These are phyloP conservation scores for Haplosporangium gracile DNA, from an alignment of 192 early-diverging fungal species.

Conservation along the genomic window DNA sequence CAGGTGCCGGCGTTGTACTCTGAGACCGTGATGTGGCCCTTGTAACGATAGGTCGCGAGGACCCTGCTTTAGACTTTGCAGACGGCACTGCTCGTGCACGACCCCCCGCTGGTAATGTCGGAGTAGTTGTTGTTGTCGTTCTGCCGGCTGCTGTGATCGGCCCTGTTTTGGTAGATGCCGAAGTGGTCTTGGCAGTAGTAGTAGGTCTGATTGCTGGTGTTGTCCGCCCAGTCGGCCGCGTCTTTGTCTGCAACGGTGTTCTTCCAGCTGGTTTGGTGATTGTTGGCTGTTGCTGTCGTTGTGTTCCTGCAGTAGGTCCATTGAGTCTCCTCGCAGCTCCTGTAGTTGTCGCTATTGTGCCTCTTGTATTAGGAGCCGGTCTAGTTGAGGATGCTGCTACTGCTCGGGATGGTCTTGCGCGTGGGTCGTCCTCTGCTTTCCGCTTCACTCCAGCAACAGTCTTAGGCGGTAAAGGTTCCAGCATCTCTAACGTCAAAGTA, in stretches of 20 bases:
- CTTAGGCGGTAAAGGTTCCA: neutral
- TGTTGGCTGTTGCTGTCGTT: neutral
- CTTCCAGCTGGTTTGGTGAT: neutral
- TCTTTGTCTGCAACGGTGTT: neutral
- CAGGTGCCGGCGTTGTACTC: neutral
- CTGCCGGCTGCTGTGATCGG: neutral
- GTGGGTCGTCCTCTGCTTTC: slow-evolving; percentile 13
- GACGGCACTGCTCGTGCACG: neutral
- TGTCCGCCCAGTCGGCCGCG: neutral
- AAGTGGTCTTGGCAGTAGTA: neutral
- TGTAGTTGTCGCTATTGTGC: neutral
- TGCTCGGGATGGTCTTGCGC: neutral
- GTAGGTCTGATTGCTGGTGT: neutral
- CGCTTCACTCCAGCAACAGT: slow-evolving; percentile 4
- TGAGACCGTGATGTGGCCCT: neutral
- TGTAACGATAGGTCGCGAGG: neutral
- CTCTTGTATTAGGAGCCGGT: neutral
- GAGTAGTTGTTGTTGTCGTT: neutral
- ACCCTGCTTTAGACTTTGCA: neutral
- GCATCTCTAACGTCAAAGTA: slow-evolving; percentile 9
- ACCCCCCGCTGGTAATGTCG: neutral
- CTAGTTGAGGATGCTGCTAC: neutral
- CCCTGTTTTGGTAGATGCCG: neutral
- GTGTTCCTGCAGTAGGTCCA: neutral
- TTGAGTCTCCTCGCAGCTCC: neutral